Percentiles rank a stretch among this genome's conserved stretches.
These are phyloP conservation scores for Arbutus unedo DNA, from an alignment of 148 eudicot genomes.

Conservation along the genomic window DNA sequence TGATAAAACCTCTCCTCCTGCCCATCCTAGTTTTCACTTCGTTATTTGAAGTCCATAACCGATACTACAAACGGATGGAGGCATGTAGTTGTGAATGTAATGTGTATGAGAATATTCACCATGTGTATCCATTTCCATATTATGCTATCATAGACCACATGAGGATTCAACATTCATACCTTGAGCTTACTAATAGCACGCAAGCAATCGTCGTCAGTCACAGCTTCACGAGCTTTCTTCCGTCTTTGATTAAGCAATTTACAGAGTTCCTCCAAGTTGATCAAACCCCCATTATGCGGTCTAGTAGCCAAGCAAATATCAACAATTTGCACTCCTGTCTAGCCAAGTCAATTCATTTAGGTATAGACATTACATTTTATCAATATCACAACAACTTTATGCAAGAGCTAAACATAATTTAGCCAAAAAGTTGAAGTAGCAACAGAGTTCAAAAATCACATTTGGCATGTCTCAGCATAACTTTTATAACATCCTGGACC, in stretches of 20 bases:
- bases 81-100: neutral
- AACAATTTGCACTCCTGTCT: constrained; percentile 89
- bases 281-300: constrained; percentile 85
- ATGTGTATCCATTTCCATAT: constrained; percentile 5
- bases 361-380: neutral
- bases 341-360: constrained; percentile 31
- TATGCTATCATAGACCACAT: neutral
- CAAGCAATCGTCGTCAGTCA: constrained; percentile 93
- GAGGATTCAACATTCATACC: constrained; percentile 36
- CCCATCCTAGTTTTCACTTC: neutral
- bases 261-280: constrained; percentile 85
- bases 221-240: constrained; percentile 81
- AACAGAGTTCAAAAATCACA: neutral
- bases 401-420: neutral
- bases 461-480: neutral
- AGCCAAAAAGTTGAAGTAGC: neutral
- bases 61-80: neutral
- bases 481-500: neutral
- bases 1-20: neutral
- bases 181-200: constrained; percentile 98
- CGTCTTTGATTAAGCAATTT: constrained; percentile 65
- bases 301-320: constrained; percentile 92
- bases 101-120: neutral
- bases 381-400: neutral
- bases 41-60: constrained; percentile 1